Evolutionary conservation across 2,329 filamentous ascomycete genomes (phyloP).

Genomic region (Aspergillus ibericus): DNA sequence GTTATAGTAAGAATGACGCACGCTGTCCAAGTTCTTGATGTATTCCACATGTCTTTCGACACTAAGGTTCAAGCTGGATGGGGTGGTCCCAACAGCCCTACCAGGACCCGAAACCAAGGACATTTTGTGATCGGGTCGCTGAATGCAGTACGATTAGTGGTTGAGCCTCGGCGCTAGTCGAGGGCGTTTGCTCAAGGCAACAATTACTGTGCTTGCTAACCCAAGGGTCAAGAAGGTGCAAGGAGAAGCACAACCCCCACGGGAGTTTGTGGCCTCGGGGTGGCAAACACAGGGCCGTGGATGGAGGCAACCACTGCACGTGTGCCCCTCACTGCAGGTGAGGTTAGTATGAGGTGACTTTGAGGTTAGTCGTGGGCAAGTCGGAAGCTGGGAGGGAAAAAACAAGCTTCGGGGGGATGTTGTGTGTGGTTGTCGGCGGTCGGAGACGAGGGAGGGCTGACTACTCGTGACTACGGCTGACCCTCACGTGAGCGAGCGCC

Average conservation of each 20-base stretch:
- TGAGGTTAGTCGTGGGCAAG: not conserved
- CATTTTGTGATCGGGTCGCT: conserved; percentile 42
- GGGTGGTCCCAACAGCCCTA: conserved; percentile 46
- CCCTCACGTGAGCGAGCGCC: conserved; percentile 9
- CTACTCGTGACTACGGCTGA: not conserved
- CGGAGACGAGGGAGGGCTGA: not conserved
- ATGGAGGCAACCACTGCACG: not conserved
- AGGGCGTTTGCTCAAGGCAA: not conserved
- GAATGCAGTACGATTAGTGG: not conserved
- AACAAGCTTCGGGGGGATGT: not conserved
- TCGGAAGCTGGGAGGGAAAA: not conserved
- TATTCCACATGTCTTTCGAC: conserved; percentile 79
- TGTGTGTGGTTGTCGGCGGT: conserved; percentile 1
- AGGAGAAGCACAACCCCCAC: not conserved
- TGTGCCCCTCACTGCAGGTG: conserved; percentile 4
- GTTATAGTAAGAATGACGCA: conserved; percentile 48
- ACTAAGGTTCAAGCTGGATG: conserved; percentile 53
- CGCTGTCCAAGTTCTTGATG: conserved; percentile 86
- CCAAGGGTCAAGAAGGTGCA: not conserved
- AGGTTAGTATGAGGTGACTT: not conserved
- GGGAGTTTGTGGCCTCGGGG: not conserved
- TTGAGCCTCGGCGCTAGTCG: not conserved
- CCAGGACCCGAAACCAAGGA: conserved; percentile 62
- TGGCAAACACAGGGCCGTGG: not conserved
- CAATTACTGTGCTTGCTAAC: not conserved